phyloP scores from a whole-genome alignment of 495 filamentous ascomycete species.

The Parathielavia appendiculata region DNA sequence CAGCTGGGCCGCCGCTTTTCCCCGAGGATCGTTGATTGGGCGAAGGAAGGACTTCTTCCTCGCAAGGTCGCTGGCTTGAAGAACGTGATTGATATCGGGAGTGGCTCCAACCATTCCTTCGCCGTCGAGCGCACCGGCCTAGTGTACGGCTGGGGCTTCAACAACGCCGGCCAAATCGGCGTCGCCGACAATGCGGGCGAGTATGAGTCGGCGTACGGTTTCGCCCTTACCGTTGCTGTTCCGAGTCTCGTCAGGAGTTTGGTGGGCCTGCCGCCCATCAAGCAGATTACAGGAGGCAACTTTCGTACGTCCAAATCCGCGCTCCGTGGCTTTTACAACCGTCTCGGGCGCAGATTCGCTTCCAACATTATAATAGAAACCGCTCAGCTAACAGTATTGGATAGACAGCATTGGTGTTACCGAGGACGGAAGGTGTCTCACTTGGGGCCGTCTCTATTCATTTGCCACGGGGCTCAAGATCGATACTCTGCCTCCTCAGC shows the following conservation, averaged over 20 bases:
- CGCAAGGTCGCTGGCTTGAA: conserved; percentile 57
- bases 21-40: conserved; percentile 54
- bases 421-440: conserved; percentile 3
- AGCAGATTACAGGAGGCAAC: conserved; percentile 43
- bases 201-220: conserved; percentile 52
- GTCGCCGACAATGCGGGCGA: conserved; percentile 48
- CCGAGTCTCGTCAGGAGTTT: conserved; percentile 4
- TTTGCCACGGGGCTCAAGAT: conserved; percentile 52
- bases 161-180: conserved; percentile 62
- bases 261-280: conserved; percentile 1
- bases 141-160: conserved; percentile 78
- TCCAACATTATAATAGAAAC: no score
- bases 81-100: conserved; percentile 48
- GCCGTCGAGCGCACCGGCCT: conserved; percentile 64
- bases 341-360: no score
- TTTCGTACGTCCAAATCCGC: conserved; percentile 30
- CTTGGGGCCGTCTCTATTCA: conserved; percentile 17
- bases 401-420: conserved; percentile 49
- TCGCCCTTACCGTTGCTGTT: conserved; percentile 36
- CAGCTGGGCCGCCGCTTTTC: conserved; percentile 53
- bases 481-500: conserved; percentile 44
- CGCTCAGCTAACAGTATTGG: no score
- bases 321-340: no score
- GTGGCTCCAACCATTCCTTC: conserved; percentile 63
- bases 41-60: conserved; percentile 19